Conservation (phyloP, 176 grass and related monocot genomes). For the Raddia guianensis region DNA sequence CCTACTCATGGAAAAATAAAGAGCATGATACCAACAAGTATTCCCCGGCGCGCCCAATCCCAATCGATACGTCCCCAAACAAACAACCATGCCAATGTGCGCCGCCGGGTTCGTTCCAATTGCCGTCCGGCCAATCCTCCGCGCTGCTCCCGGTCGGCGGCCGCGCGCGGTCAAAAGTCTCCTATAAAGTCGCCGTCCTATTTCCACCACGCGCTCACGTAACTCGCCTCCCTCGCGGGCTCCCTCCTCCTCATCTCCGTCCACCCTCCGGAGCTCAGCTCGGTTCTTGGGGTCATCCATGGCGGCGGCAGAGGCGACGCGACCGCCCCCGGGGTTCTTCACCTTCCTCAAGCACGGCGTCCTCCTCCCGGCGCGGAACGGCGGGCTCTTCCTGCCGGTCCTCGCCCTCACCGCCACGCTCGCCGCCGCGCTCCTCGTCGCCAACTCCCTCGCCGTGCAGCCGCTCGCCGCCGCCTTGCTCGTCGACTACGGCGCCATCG, state of each 20-base stretch:
- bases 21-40: too few relatives aligned
- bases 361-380: conserved; percentile 29
- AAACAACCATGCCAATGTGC: neutral
- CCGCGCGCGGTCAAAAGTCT: neutral
- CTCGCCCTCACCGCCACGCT: conserved; percentile 36
- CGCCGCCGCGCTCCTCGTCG: conserved; percentile 43
- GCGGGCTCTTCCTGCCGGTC: conserved; percentile 38
- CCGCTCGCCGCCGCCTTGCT: conserved; percentile 39
- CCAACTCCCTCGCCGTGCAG: conserved; percentile 52
- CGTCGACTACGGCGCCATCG: conserved; percentile 34
- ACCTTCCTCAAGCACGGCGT: conserved; percentile 44
- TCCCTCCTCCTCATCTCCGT: neutral
- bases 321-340: conserved; percentile 27
- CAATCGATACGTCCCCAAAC: neutral
- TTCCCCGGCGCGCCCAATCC: too few relatives aligned
- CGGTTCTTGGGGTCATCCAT: conserved; percentile 2
- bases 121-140: neutral
- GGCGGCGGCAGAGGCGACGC: neutral
- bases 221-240: neutral
- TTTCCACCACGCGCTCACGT: conserved; percentile 4
- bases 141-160: neutral
- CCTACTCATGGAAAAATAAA: too few relatives aligned
- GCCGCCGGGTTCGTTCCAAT: neutral
- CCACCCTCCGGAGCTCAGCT: neutral
- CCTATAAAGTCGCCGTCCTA: neutral